These are phyloP conservation scores for Mrakia frigida DNA, from an alignment of 768 basidiomycete genomes.

Conservation along the genomic window DNA sequence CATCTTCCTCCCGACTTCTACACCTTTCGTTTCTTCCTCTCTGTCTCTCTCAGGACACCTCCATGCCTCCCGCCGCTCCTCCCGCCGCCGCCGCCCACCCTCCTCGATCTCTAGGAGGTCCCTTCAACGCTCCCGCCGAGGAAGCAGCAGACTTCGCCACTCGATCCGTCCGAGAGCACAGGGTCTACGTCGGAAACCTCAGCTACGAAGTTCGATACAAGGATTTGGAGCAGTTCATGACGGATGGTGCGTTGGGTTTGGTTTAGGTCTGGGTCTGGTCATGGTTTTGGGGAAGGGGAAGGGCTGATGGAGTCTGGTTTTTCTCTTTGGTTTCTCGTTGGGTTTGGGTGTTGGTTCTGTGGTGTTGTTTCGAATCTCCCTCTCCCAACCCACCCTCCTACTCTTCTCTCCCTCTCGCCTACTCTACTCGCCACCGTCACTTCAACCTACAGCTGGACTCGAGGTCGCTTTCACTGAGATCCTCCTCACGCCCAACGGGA, in stretches of 20 bases:
- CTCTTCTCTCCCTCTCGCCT: background rate
- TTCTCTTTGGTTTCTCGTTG: constrained; percentile 23
- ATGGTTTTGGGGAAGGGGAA: background rate
- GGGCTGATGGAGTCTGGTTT: constrained; percentile 29
- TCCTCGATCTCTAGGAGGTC: constrained; percentile 36
- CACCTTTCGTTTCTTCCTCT: background rate
- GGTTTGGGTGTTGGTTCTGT: constrained; percentile 10
- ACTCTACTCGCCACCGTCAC: background rate
- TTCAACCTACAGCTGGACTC: constrained; percentile 48
- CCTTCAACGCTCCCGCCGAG: constrained; percentile 53
- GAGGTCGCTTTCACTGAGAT: constrained; percentile 99
- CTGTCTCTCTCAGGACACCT: background rate
- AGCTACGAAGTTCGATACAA: constrained; percentile 98
- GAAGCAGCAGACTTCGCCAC: constrained; percentile 94
- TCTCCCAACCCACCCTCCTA: background rate
- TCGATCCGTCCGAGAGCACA: constrained; percentile 93
- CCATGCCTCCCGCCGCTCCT: constrained; percentile 10
- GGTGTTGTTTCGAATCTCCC: background rate
- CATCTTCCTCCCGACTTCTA: background rate
- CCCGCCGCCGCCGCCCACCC: constrained; percentile 10
- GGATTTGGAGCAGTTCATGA: constrained; percentile 99
- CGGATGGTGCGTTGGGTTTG: constrained; percentile 82
- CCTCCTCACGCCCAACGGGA: constrained; percentile 87
- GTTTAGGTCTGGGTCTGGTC: constrained; percentile 40
- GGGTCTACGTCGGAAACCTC: constrained; percentile 97